Evolutionary conservation across 345 rosid genomes (phyloP).

Genomic region (Limnanthes douglasii): DNA sequence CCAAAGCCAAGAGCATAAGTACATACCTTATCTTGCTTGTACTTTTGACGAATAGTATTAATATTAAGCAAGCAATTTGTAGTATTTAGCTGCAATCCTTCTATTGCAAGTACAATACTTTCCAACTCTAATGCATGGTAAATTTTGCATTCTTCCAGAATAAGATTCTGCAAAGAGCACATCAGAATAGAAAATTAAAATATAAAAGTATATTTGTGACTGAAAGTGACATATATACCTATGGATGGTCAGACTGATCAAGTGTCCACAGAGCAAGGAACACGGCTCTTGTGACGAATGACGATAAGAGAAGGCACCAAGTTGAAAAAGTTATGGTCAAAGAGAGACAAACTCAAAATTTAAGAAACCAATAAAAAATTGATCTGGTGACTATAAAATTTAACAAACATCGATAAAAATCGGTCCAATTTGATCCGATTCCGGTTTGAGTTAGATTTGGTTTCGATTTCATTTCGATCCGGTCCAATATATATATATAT

Average conservation of each 20-base stretch:
- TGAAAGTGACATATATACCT: conserved; percentile 39
- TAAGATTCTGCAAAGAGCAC: conserved; percentile 57
- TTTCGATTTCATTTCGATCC: no score
- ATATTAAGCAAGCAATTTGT: conserved; percentile 38
- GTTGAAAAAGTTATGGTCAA: conserved; percentile 57
- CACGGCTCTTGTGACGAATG: conserved; percentile 89
- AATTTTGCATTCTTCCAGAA: conserved; percentile 72
- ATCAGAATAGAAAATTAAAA: conserved; percentile 5
- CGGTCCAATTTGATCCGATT: no score
- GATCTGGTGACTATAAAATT: no score
- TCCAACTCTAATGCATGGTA: conserved; percentile 47
- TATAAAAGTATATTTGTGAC: neutral
- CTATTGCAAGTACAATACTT: conserved; percentile 56
- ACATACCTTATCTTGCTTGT: conserved; percentile 60
- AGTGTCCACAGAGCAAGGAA: conserved; percentile 89
- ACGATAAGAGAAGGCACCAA: conserved; percentile 63
- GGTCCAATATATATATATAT: no score
- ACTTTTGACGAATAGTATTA: conserved; percentile 66
- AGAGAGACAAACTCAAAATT: no score
- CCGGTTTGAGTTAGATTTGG: no score
- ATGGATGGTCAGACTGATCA: conserved; percentile 67
- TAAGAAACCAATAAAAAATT: no score
- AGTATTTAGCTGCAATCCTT: conserved; percentile 60
- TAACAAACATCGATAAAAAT: no score
- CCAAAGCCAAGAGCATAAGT: neutral